These are phyloP conservation scores for Carex cristatella DNA, from an alignment of 176 grass and related monocot genomes.

Conservation along the genomic window DNA sequence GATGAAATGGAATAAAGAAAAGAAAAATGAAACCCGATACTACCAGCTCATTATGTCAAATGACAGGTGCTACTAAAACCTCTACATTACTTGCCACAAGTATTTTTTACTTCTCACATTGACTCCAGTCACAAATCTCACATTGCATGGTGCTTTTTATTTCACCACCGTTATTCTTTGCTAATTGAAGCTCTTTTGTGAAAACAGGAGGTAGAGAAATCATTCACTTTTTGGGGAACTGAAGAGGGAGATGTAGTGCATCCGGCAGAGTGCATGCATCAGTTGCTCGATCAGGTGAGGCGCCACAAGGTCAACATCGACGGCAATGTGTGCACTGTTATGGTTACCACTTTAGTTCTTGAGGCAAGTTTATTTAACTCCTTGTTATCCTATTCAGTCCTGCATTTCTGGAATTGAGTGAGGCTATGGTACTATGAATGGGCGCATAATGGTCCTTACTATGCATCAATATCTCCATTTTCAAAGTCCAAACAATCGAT, in stretches of 20 bases:
- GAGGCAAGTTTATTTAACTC: slow-evolving; percentile 47
- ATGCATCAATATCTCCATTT: too few relatives aligned
- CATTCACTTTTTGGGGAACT: slow-evolving; percentile 82
- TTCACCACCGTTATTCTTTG: neutral
- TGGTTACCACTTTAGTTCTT: slow-evolving; percentile 99
- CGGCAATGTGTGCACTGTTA: slow-evolving; percentile 94
- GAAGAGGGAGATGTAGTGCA: slow-evolving; percentile 62
- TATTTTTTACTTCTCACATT: neutral
- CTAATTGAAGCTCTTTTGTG: neutral
- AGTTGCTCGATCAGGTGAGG: slow-evolving; percentile 86
- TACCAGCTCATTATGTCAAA: neutral
- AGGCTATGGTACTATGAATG: too few relatives aligned
- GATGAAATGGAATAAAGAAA: slow-evolving; percentile 5
- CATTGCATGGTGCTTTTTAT: neutral
- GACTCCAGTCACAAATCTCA: neutral
- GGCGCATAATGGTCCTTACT: too few relatives aligned
- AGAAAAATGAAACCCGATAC: neutral
- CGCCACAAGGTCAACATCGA: slow-evolving; percentile 95
- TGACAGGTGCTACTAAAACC: neutral
- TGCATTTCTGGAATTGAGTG: neutral
- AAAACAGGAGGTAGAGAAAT: slow-evolving; percentile 74
- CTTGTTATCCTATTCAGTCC: neutral
- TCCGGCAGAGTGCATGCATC: slow-evolving; percentile 97
- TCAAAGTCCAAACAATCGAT: too few relatives aligned
- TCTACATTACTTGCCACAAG: neutral